phyloP scores from a whole-genome alignment of 2,329 filamentous ascomycete species.

The Penicillium sp. region DNA sequence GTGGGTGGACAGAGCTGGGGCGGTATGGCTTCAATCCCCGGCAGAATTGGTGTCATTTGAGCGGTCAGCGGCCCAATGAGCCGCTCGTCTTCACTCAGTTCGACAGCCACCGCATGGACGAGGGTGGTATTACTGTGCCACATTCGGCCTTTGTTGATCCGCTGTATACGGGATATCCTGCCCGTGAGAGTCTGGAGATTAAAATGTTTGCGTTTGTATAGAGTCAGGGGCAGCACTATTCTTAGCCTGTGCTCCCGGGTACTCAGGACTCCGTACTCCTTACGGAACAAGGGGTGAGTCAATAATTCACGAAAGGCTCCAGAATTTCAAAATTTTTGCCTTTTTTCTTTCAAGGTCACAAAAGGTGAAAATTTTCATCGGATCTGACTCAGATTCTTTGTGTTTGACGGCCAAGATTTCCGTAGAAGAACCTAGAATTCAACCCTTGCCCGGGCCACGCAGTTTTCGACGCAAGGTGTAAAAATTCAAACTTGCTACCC shows the following conservation, averaged over 20 bases:
- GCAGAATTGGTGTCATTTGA: constrained; percentile 21
- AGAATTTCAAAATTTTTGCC: background rate
- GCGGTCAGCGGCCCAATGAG: constrained; percentile 19
- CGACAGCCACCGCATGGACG: constrained; percentile 12
- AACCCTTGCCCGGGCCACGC: background rate
- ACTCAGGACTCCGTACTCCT: background rate
- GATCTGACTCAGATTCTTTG: background rate
- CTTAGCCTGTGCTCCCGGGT: background rate
- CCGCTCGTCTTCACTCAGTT: constrained; percentile 26
- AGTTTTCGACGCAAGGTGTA: constrained; percentile 1
- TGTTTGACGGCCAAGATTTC: background rate
- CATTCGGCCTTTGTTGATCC: constrained; percentile 56
- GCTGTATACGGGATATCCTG: constrained; percentile 37
- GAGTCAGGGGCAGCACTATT: background rate
- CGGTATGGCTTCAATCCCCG: constrained; percentile 14
- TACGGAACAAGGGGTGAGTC: background rate
- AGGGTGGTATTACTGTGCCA: constrained; percentile 35
- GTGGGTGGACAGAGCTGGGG: constrained; percentile 18
- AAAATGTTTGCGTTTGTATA: constrained; percentile 37
- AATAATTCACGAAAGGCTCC: background rate
- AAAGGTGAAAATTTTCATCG: background rate
- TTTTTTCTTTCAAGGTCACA: background rate
- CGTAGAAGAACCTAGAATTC: background rate
- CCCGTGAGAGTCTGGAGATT: constrained; percentile 58
- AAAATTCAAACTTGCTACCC: constrained; percentile 2